Base-by-base conservation (phyloP, 139 green algal genomes). In the Pseudopediastrum boryanum region DNA sequence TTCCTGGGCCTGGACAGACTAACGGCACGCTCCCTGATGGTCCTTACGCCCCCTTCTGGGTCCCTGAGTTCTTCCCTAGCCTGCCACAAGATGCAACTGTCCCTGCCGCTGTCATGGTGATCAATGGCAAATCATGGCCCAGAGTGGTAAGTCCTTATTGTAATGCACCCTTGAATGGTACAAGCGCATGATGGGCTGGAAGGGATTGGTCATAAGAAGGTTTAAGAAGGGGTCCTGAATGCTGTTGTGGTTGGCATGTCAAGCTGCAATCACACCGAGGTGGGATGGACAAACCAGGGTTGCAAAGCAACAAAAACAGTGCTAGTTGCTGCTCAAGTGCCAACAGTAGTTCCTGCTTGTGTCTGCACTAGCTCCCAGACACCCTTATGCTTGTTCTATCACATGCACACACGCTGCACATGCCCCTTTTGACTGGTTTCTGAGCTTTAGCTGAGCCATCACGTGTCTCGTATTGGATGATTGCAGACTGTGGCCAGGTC, bases 91-190 rank as follows among this genome's bases (percentile, higher is more conserved):
- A 33, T 5, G 43, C 31, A 7, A 39, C 46, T n/a, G 13, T 12
- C 46, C 62, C 31, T 38, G 44, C 68, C 33, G n/a, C 38, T 6
- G 39, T 19, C 2, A 76, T 76, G 68, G 46, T 64, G 0, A 48
- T 76, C 2, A 76, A 76, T 23, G 68, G 68, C 42, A 59, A 61
- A 33, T 64, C 68, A 1, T 76, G 68, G 68, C 68, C 68, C 31
- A 76, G 46, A 64, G 31, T 27, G 6, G 68, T 76, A 1, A 59
- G 68, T 74, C 8, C 51, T 0, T 29, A 38, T 27, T 66, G 2
- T n/a, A n/a, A n/a, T n/a, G n/a, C n/a, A n/a, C n/a, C n/a, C n/a
- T n/a, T n/a, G n/a, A n/a, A n/a, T n/a, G n/a, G n/a, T n/a, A n/a
- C n/a, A n/a, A n/a, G n/a, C n/a, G n/a, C n/a, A n/a, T n/a, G n/a